Conservation (phyloP, 169 alveolate species). For the Plasmodium reichenowi region DNA sequence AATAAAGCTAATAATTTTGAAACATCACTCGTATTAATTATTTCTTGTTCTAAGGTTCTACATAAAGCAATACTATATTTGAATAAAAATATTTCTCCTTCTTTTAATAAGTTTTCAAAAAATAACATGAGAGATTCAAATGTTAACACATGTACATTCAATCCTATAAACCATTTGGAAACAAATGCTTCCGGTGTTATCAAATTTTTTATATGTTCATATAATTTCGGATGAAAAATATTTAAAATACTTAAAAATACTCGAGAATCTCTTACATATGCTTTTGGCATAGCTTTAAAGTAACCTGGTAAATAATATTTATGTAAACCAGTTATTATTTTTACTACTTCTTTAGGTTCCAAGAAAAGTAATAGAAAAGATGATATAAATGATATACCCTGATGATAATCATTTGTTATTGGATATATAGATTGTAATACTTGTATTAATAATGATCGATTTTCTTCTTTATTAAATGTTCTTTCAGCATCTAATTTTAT, state of each 20-base stretch:
- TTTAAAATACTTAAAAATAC: constrained; percentile 83
- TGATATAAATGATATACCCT: constrained; percentile 85
- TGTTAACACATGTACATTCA: constrained; percentile 82
- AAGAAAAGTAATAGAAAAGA: constrained; percentile 83
- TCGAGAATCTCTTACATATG: constrained; percentile 85
- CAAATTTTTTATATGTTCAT: constrained; percentile 78
- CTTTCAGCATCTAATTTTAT: constrained; percentile 85
- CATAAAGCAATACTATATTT: constrained; percentile 83
- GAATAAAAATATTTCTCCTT: constrained; percentile 83
- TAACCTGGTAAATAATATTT: constrained; percentile 82
- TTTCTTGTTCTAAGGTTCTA: constrained; percentile 72
- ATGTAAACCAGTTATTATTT: constrained; percentile 78
- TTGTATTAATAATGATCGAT: constrained; percentile 68
- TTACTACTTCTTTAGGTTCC: constrained; percentile 80
- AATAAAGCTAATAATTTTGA: constrained; percentile 78
- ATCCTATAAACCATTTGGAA: constrained; percentile 88
- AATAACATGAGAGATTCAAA: constrained; percentile 80
- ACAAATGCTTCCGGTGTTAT: constrained; percentile 87
- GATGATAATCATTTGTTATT: constrained; percentile 86
- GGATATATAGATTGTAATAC: constrained; percentile 78
- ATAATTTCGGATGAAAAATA: constrained; percentile 74
- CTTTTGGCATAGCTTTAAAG: constrained; percentile 84
- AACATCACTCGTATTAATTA: constrained; percentile 80
- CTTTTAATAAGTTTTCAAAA: constrained; percentile 77
- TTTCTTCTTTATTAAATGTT: constrained; percentile 80